Evolutionary conservation across 805 yeast species (phyloP).

Genomic region (Priceomyces melissophilus): DNA sequence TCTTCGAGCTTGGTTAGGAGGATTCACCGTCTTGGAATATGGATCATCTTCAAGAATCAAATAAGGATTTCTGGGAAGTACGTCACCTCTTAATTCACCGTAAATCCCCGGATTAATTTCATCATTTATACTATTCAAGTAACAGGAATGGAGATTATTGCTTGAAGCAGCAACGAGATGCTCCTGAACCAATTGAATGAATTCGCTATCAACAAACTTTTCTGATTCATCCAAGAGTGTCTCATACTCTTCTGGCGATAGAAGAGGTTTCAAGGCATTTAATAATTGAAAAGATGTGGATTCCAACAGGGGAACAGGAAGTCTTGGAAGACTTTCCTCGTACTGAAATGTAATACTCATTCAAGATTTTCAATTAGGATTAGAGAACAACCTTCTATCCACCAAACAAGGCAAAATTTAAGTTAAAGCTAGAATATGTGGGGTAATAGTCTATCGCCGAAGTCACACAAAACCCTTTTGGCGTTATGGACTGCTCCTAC

Average conservation of each 20-base stretch:
- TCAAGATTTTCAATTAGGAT: neutral
- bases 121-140: constrained; percentile 53
- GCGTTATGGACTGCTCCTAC: no score
- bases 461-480: no score
- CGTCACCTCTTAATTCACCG: constrained; percentile 62
- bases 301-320: constrained; percentile 60
- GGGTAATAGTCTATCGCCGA: no score
- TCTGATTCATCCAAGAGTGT: constrained; percentile 43
- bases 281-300: constrained; percentile 52
- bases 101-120: constrained; percentile 54
- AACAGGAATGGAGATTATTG: constrained; percentile 39
- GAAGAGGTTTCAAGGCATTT: constrained; percentile 56
- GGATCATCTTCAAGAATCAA: constrained; percentile 75
- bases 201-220: constrained; percentile 41
- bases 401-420: neutral
- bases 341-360: constrained; percentile 30
- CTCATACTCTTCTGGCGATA: constrained; percentile 49
- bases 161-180: constrained; percentile 49
- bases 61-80: constrained; percentile 75
- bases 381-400: no score
- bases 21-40: constrained; percentile 47
- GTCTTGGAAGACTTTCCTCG: constrained; percentile 47
- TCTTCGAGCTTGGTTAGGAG: constrained; percentile 64
- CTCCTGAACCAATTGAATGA: constrained; percentile 46
- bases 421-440: neutral